Conservation (phyloP, 129 eudicot genomes). For the Dittrichia graveolens region DNA sequence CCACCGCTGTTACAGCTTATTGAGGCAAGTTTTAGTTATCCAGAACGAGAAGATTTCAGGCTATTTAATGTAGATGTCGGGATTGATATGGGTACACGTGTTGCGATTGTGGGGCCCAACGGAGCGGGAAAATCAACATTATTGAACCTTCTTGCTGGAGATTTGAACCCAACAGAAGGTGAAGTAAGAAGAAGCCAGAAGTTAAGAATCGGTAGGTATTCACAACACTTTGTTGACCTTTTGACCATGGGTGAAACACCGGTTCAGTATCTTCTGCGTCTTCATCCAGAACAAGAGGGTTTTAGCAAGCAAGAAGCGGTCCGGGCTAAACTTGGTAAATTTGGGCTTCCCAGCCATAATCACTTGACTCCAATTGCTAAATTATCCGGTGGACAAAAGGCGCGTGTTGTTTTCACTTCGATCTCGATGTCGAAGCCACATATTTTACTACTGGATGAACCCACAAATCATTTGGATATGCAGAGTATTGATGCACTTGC, state of each 20-base stretch:
- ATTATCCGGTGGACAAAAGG: constrained; percentile 23
- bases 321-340: constrained; percentile 22
- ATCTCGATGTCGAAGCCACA: constrained; percentile 15
- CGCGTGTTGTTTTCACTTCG: constrained; percentile 26
- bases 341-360: constrained; percentile 26
- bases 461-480: constrained; percentile 26
- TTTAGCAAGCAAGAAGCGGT: constrained; percentile 24
- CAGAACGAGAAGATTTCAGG: constrained; percentile 17
- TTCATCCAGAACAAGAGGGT: constrained; percentile 24
- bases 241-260: constrained; percentile 22
- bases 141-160: constrained; percentile 17
- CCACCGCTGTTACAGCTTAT: constrained; percentile 16
- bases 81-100: constrained; percentile 24
- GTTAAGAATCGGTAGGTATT: constrained; percentile 15
- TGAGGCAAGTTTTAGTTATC: constrained; percentile 21
- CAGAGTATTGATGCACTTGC: constrained; percentile 28
- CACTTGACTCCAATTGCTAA: constrained; percentile 20
- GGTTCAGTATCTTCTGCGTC: constrained; percentile 17
- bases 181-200: constrained; percentile 23
- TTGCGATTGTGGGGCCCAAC: constrained; percentile 19
- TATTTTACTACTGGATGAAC: constrained; percentile 14
- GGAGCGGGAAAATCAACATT: constrained; percentile 18
- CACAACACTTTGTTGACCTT: constrained; percentile 22
- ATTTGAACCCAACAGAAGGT: constrained; percentile 17
- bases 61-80: constrained; percentile 10